Percentiles rank a stretch among this genome's conserved stretches.
These are phyloP conservation scores for Acanthamoeba lenticulata DNA, from an alignment of 208 protist species.

Conservation along the genomic window DNA sequence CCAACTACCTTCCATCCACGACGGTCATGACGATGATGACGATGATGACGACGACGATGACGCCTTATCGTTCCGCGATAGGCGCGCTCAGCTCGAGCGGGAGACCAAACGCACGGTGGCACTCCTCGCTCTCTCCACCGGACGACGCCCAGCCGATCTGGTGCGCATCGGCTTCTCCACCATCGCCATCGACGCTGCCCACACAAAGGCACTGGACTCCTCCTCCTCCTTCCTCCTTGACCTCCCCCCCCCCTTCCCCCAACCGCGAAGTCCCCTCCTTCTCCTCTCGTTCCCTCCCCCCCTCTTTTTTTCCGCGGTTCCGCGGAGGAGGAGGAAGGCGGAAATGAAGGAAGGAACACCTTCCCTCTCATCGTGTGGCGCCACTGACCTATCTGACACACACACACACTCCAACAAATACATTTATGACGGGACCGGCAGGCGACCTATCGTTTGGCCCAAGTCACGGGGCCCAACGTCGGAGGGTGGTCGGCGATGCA, in stretches of 20 bases:
- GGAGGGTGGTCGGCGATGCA: not conserved
- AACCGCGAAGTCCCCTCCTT: not conserved
- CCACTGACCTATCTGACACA: no score
- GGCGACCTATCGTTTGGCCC: not conserved
- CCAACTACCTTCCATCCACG: no score
- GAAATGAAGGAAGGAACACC: no score
- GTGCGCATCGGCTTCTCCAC: slow-evolving; percentile 39
- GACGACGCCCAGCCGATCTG: not conserved
- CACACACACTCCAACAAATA: not conserved
- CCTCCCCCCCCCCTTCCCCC: no score
- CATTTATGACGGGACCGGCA: not conserved
- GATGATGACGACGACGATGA: no score
- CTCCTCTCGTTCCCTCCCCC: not conserved
- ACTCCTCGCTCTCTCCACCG: not conserved
- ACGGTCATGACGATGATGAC: no score
- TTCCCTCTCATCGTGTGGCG: no score
- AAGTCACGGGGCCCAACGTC: not conserved
- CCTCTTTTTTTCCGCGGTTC: no score
- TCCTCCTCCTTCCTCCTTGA: no score
- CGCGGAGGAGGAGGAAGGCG: no score
- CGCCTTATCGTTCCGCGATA: no score
- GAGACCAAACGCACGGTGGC: not conserved
- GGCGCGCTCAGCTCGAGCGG: not conserved
- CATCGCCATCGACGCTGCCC: not conserved
- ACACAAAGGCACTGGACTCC: not conserved